A percentile compares a stretch with the other conserved stretches of the same genome.
These are phyloP conservation scores for Jatropha multifida DNA, from an alignment of 441 rosid genomes.

Conservation along the genomic window DNA sequence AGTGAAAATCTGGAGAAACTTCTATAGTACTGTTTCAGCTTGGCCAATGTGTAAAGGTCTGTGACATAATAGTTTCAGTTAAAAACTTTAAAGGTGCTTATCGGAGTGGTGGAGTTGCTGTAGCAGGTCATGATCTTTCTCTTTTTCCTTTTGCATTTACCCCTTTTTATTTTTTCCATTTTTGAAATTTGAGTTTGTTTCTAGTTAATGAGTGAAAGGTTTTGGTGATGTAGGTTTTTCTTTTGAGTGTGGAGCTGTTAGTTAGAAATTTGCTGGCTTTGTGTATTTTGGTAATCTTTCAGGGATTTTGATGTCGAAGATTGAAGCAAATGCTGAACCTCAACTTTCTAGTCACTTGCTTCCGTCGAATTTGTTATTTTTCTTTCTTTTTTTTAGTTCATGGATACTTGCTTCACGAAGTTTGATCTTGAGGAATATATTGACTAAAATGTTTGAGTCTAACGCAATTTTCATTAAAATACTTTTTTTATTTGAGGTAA, in stretches of 20 bases:
- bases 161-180: background rate
- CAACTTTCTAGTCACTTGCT: background rate
- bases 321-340: conserved; percentile 13
- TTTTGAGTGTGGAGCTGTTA: background rate
- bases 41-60: conserved; percentile 28
- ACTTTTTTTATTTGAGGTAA: conserved; percentile 1
- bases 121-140: conserved; percentile 44
- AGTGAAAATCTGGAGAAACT: conserved; percentile 17
- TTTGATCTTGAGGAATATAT: conserved; percentile 18
- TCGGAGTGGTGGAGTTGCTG: conserved; percentile 19
- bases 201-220: background rate
- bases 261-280: background rate
- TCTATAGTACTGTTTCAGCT: conserved; percentile 25
- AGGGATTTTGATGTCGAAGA: conserved; percentile 7
- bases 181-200: conserved; percentile 4
- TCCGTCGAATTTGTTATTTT: background rate
- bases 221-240: background rate
- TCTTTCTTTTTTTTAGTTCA: background rate
- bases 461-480: background rate
- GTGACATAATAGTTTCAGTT: conserved; percentile 13
- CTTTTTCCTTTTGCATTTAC: background rate
- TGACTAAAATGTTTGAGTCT: background rate
- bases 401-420: background rate
- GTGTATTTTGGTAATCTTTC: background rate
- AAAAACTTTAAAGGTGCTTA: conserved; percentile 18